A percentile compares a stretch with the other conserved stretches of the same genome.
phyloP scores from a whole-genome alignment of 805 yeast genomes.

The Candida pseudoglaebosa region DNA sequence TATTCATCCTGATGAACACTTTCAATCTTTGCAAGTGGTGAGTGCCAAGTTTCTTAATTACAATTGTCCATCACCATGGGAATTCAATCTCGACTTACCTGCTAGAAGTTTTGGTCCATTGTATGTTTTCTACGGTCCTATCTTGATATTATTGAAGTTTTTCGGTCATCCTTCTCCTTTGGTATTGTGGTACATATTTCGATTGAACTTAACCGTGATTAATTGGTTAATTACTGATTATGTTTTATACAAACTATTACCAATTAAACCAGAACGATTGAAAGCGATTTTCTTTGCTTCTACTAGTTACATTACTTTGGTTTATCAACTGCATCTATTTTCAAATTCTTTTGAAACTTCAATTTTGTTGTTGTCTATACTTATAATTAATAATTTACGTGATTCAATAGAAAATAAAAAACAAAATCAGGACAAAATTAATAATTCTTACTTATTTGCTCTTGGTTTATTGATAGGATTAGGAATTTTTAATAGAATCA shows the following conservation, averaged over 20 bases:
- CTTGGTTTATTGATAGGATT: slow-evolving; percentile 38
- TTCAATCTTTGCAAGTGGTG: slow-evolving; percentile 81
- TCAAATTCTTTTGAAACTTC: slow-evolving; percentile 81
- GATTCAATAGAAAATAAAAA: slow-evolving; percentile 14
- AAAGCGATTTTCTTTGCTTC: slow-evolving; percentile 47
- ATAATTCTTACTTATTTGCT: slow-evolving; percentile 6
- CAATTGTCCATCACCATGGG: slow-evolving; percentile 72
- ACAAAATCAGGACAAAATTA: neutral
- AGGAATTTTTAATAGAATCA: slow-evolving; percentile 82
- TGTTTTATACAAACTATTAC: slow-evolving; percentile 44
- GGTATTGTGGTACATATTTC: slow-evolving; percentile 47
- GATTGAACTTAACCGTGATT: slow-evolving; percentile 45
- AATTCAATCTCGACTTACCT: slow-evolving; percentile 53
- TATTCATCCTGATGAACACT: slow-evolving; percentile 97
- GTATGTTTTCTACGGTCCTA: slow-evolving; percentile 66
- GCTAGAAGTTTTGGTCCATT: slow-evolving; percentile 72
- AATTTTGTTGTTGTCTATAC: slow-evolving; percentile 47
- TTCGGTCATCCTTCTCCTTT: slow-evolving; percentile 42
- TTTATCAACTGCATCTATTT: slow-evolving; percentile 81
- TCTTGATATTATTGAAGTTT: slow-evolving; percentile 32
- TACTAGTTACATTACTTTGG: slow-evolving; percentile 67
- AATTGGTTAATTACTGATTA: slow-evolving; percentile 37
- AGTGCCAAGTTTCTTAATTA: slow-evolving; percentile 43
- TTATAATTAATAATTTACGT: slow-evolving; percentile 44
- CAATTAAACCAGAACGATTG: slow-evolving; percentile 46